Conservation (phyloP, 371 early-diverging fungal species). For the Actinomucor elegans region DNA sequence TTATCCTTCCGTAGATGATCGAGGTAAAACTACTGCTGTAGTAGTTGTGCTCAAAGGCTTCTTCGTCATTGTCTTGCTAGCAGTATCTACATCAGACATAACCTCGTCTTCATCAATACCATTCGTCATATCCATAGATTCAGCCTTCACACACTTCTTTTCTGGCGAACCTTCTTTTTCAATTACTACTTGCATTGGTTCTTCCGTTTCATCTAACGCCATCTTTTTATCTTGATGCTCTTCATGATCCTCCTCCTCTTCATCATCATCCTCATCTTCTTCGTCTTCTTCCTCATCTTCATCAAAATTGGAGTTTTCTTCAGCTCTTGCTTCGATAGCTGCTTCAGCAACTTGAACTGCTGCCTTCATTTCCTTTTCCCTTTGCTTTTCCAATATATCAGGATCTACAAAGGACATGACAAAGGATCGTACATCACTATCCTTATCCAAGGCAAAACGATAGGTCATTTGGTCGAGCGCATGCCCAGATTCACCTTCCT, state of each 20-base stretch:
- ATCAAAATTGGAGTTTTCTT: background rate
- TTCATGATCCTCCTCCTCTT: constrained; percentile 1
- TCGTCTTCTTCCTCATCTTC: constrained; percentile 4
- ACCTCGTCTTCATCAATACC: constrained; percentile 11
- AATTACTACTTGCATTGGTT: constrained; percentile 3
- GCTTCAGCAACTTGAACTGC: constrained; percentile 6
- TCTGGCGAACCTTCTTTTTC: background rate
- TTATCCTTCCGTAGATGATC: too few relatives aligned
- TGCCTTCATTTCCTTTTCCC: constrained; percentile 14
- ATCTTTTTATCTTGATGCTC: background rate
- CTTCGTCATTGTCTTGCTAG: background rate
- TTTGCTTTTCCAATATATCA: constrained; percentile 18
- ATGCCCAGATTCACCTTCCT: constrained; percentile 16
- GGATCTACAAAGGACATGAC: constrained; percentile 24
- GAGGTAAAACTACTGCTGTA: constrained; percentile 1
- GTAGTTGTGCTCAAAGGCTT: background rate
- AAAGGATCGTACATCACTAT: constrained; percentile 32
- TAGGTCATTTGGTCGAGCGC: constrained; percentile 26
- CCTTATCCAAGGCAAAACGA: constrained; percentile 26
- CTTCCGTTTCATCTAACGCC: background rate
- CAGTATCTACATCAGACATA: constrained; percentile 12
- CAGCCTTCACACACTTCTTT: background rate
- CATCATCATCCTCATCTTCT: background rate
- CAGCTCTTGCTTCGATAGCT: background rate
- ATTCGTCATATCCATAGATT: constrained; percentile 5